These are phyloP conservation scores for Kalaharituber pfeilii DNA, from an alignment of 2,329 filamentous ascomycete genomes.

Conservation along the genomic window DNA sequence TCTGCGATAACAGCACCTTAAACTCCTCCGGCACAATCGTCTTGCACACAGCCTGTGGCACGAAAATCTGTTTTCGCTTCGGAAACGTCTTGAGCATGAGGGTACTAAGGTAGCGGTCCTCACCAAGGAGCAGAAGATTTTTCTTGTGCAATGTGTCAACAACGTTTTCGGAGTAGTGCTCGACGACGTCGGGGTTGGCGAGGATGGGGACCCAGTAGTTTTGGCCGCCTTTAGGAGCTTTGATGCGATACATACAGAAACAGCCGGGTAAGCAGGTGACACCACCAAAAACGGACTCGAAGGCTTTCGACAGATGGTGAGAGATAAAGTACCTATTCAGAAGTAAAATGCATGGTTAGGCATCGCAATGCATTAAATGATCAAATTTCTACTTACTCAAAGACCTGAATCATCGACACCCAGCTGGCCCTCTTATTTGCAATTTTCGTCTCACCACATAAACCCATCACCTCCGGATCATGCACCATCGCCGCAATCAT, in stretches of 20 bases:
- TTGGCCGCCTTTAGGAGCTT: conserved; percentile 90
- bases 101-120: conserved; percentile 89
- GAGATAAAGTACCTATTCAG: conserved; percentile 99
- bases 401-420: conserved; percentile 97
- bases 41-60: conserved; percentile 97
- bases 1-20: conserved; percentile 78
- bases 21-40: conserved; percentile 90
- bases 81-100: conserved; percentile 98
- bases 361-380: neutral
- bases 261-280: conserved; percentile 95
- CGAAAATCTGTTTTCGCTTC: conserved; percentile 96
- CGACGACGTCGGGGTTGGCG: conserved; percentile 93
- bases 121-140: conserved; percentile 76
- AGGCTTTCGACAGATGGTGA: conserved; percentile 89
- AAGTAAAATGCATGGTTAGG: conserved; percentile 31
- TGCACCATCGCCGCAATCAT: conserved; percentile 99
- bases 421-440: conserved; percentile 90
- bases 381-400: conserved; percentile 47
- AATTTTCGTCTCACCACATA: conserved; percentile 98
- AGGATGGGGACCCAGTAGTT: conserved; percentile 99
- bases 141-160: conserved; percentile 97
- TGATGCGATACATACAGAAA: conserved; percentile 99
- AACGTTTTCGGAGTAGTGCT: conserved; percentile 98
- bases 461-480: conserved; percentile 96
- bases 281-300: conserved; percentile 96